phyloP scores from a whole-genome alignment of 805 yeast genomes.

The Vanderwaltozyma polyspora region DNA sequence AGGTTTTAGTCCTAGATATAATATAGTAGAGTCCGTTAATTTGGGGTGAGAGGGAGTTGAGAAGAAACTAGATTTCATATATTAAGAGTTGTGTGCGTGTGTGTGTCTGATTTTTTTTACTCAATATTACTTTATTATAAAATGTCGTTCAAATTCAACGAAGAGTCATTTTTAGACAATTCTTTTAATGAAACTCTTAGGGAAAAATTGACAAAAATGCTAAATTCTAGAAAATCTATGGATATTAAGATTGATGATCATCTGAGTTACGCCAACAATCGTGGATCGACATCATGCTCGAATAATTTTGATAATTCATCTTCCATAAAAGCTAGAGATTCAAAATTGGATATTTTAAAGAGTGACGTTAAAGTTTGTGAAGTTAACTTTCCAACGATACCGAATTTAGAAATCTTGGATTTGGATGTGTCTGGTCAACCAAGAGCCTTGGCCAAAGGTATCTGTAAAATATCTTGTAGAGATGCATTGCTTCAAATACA shows the following conservation, averaged over 20 bases:
- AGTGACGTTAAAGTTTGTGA: conserved; percentile 24
- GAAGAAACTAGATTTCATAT: no score
- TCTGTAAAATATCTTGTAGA: conserved; percentile 25
- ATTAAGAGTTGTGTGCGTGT: no score
- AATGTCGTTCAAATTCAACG: conserved; percentile 23
- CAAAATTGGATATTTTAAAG: conserved; percentile 5
- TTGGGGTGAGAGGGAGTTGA: no score
- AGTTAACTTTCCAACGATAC: conserved; percentile 22
- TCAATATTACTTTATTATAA: no score
- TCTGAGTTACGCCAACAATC: neutral
- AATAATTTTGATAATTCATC: neutral
- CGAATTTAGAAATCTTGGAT: conserved; percentile 26
- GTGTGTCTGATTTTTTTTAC: no score
- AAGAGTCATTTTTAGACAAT: conserved; percentile 16
- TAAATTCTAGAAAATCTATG: conserved; percentile 9
- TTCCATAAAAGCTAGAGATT: conserved; percentile 1
- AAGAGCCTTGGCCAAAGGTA: conserved; percentile 25
- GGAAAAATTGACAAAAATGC: conserved; percentile 15
- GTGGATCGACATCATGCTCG: neutral
- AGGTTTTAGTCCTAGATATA: no score
- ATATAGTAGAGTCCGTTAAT: no score
- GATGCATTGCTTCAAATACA: conserved; percentile 25
- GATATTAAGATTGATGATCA: neutral
- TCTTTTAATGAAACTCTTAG: conserved; percentile 19
- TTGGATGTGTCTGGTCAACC: conserved; percentile 24